These are phyloP conservation scores for Fusarium sp. DNA, from an alignment of 2,329 filamentous ascomycete genomes.

Conservation along the genomic window DNA sequence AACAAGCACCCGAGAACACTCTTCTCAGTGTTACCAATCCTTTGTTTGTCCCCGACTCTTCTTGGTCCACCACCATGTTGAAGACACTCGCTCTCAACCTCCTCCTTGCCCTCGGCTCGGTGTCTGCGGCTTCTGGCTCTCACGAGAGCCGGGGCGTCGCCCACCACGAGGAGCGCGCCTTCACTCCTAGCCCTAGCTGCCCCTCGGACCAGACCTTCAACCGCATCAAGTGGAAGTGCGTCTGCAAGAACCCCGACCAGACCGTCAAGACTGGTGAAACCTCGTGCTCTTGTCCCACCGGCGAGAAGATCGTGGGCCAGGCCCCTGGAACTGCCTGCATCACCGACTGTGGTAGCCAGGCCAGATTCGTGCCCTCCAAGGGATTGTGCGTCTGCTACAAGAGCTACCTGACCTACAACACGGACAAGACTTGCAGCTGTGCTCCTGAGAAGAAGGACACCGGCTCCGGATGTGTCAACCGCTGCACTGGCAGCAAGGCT, in stretches of 20 bases:
- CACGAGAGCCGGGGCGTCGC: too few relatives aligned
- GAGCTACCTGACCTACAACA: neutral
- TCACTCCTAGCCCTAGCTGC: too few relatives aligned
- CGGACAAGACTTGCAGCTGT: neutral
- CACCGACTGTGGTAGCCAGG: neutral
- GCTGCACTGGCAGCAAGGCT: neutral
- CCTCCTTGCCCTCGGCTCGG: constrained; percentile 7
- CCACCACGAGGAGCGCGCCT: too few relatives aligned
- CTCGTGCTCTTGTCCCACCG: too few relatives aligned
- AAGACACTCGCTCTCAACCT: constrained; percentile 5
- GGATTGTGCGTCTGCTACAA: neutral
- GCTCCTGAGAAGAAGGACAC: neutral
- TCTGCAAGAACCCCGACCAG: neutral
- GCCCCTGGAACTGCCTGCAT: neutral
- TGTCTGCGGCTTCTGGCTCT: neutral
- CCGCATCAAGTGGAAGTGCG: neutral
- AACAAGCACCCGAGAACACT: constrained; percentile 1
- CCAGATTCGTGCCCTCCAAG: neutral
- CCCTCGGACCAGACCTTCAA: neutral
- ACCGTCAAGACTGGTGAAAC: too few relatives aligned
- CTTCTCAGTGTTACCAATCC: neutral
- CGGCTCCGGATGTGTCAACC: neutral
- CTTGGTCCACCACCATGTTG: constrained; percentile 6
- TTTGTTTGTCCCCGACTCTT: neutral
- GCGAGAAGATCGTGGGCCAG: too few relatives aligned